These are phyloP conservation scores for Bruguiera gymnorhiza DNA, from an alignment of 345 rosid species.

Conservation along the genomic window DNA sequence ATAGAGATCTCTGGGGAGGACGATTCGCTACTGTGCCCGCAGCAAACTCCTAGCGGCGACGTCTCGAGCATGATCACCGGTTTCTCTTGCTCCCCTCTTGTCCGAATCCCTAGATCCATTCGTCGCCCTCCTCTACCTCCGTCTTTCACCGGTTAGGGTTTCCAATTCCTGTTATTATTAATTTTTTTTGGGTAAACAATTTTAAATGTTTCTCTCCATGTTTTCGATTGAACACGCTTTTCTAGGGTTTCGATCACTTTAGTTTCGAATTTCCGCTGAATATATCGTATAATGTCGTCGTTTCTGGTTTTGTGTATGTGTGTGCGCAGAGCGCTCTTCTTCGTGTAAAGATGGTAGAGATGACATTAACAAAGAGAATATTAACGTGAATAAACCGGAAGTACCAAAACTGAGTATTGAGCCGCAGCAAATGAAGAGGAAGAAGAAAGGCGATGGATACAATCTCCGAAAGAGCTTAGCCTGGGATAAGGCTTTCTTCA, in stretches of 20 bases:
- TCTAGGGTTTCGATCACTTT: too few species aligned
- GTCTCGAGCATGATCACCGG: conserved; percentile 23
- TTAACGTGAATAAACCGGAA: conserved; percentile 41
- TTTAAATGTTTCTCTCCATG: neutral
- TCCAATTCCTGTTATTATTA: neutral
- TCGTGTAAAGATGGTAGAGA: conserved; percentile 24
- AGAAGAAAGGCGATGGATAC: conserved; percentile 69
- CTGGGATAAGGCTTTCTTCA: conserved; percentile 80
- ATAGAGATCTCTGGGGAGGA: conserved; percentile 71
- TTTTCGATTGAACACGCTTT: too few species aligned
- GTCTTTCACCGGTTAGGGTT: conserved; percentile 38
- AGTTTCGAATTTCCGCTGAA: too few species aligned
- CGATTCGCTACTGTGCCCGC: conserved; percentile 43
- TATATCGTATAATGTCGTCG: too few species aligned
- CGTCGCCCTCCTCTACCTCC: conserved; percentile 23
- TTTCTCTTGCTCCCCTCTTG: conserved; percentile 63
- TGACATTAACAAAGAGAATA: conserved; percentile 46
- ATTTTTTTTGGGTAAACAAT: too few species aligned
- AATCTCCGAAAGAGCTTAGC: conserved; percentile 93
- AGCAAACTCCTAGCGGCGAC: conserved; percentile 25
- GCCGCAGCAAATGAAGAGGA: conserved; percentile 82
- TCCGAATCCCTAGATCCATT: conserved; percentile 48
- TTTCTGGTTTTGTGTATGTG: too few species aligned
- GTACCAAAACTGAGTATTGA: conserved; percentile 52
- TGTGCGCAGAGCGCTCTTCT: neutral